A percentile compares a stretch with the other conserved stretches of the same genome.
phyloP scores from a whole-genome alignment of 108 stramenopile species.

The Epithemia pelagica region DNA sequence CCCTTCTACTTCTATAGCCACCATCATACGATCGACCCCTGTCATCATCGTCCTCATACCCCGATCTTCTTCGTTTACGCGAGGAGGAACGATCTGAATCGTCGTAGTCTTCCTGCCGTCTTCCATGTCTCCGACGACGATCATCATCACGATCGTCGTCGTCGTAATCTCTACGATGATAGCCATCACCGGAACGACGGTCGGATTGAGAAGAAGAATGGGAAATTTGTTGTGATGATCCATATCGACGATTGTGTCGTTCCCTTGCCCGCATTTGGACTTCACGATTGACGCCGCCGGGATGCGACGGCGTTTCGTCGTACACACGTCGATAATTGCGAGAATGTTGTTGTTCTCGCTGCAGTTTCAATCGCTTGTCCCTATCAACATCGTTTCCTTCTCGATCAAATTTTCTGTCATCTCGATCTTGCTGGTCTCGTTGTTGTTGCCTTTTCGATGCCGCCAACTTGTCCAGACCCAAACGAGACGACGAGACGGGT shows the following conservation, averaged over 20 bases:
- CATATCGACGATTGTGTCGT: conserved; percentile 24
- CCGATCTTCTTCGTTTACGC: too few relatives aligned
- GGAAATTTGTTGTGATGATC: too few relatives aligned
- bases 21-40: conserved; percentile 2
- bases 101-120: not conserved
- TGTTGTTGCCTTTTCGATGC: conserved; percentile 27
- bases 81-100: too few relatives aligned
- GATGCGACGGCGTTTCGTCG: conserved; percentile 68
- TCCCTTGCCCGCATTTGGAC: conserved; percentile 2
- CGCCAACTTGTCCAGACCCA: conserved; percentile 52
- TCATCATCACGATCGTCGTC: too few relatives aligned
- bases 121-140: too few relatives aligned
- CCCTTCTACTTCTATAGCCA: not conserved
- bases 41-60: not conserved
- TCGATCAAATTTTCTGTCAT: not conserved
- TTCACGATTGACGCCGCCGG: conserved; percentile 53
- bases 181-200: too few relatives aligned
- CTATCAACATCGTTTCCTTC: too few relatives aligned
- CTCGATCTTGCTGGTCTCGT: not conserved
- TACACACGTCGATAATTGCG: conserved; percentile 34
- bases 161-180: too few relatives aligned
- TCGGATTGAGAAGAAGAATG: too few relatives aligned
- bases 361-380: too few relatives aligned
- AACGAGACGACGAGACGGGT: conserved; percentile 14
- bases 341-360: conserved; percentile 4